Evolutionary conservation across 225 moss, liverwort and hornwort genomes (phyloP).

Genomic region (Rhytidiadelphus loreus): DNA sequence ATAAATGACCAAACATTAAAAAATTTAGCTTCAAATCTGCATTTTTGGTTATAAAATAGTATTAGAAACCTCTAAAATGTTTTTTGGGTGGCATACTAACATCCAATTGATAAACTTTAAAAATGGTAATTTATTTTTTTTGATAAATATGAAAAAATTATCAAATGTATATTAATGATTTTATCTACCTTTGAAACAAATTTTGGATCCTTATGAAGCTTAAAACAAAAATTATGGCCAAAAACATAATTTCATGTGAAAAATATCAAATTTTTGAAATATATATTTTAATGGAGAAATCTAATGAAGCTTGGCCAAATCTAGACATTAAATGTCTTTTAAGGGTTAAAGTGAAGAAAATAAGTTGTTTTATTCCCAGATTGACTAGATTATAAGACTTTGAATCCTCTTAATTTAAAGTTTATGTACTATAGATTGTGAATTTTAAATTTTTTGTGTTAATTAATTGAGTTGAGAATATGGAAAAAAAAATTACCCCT

Average conservation of each 20-base stretch:
- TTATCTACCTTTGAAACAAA: background rate
- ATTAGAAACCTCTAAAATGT: background rate
- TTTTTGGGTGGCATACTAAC: background rate
- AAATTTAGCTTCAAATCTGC: too few species aligned
- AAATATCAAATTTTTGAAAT: too few species aligned
- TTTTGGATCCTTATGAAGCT: background rate
- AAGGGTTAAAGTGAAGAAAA: background rate
- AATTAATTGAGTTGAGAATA: background rate
- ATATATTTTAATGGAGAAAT: too few species aligned
- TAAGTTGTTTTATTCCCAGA: background rate
- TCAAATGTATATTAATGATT: background rate
- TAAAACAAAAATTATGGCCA: background rate
- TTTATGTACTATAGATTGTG: background rate
- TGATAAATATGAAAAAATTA: too few species aligned
- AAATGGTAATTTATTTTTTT: background rate
- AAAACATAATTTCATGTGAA: background rate
- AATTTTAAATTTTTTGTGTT: background rate
- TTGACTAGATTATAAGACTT: background rate
- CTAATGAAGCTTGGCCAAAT: too few species aligned
- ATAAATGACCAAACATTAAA: background rate
- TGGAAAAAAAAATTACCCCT: rapidly evolving
- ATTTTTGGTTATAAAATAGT: too few species aligned
- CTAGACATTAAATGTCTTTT: too few species aligned
- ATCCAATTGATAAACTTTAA: background rate
- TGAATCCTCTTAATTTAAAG: background rate